Conservation (phyloP, 75 land plant species). For the Sequoiadendron giganteum region DNA sequence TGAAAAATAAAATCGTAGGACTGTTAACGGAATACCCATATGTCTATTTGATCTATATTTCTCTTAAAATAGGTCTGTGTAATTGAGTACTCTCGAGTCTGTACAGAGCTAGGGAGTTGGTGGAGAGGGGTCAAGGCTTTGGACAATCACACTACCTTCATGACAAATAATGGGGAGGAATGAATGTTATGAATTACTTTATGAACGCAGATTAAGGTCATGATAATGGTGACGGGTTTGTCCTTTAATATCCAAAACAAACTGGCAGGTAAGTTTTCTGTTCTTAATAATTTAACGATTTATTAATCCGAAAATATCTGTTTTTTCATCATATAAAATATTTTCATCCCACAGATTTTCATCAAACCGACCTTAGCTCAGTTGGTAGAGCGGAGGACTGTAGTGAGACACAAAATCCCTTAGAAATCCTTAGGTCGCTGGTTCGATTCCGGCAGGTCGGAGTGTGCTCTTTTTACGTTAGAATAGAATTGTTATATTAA, state of each 20-base stretch:
- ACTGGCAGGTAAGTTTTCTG: neutral
- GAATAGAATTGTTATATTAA: neutral
- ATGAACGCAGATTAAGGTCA: neutral
- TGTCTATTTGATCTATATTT: neutral
- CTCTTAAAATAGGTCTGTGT: neutral
- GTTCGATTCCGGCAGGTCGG: constrained; percentile 66
- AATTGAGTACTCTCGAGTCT: neutral
- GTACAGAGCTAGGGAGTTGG: neutral
- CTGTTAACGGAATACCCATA: neutral
- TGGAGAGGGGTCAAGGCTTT: neutral
- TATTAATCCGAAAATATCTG: too few species aligned
- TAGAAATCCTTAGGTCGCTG: constrained; percentile 54
- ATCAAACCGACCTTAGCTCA: neutral
- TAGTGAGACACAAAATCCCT: neutral
- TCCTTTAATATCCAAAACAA: neutral
- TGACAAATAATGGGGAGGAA: neutral
- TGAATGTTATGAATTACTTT: neutral
- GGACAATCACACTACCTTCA: neutral
- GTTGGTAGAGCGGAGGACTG: constrained; percentile 14
- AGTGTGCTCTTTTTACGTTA: neutral
- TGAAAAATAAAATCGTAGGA: neutral
- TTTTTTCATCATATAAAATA: too few species aligned
- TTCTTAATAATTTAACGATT: too few species aligned
- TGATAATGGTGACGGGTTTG: neutral
- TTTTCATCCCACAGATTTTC: too few species aligned